These are phyloP conservation scores for Fagopyrum homotropicum DNA, from an alignment of 148 eudicot species.

Conservation along the genomic window DNA sequence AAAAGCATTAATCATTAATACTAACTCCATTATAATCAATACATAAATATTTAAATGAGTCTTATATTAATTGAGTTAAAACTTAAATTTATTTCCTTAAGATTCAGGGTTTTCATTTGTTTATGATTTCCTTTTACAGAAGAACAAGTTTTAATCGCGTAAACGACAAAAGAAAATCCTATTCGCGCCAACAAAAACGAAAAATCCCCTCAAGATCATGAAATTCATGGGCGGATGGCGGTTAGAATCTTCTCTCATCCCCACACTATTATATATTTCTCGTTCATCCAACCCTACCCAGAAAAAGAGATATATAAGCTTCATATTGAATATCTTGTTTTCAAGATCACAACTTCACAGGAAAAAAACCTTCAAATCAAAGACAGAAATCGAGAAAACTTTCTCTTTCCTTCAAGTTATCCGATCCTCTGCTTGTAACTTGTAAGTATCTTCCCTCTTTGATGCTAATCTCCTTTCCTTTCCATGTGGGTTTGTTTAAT, in stretches of 20 bases:
- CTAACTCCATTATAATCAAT: neutral
- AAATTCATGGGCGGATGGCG: slow-evolving; percentile 4
- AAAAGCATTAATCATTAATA: neutral
- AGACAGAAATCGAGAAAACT: neutral
- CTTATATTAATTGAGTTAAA: too few species aligned
- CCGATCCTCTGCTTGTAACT: slow-evolving; percentile 10
- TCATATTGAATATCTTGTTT: neutral
- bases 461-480: neutral
- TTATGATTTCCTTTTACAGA: neutral
- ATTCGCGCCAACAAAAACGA: slow-evolving; percentile 10
- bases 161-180: slow-evolving; percentile 8
- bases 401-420: slow-evolving; percentile 12
- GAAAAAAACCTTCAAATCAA: neutral
- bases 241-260: slow-evolving; percentile 2
- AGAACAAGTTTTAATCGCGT: neutral
- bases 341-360: slow-evolving; percentile 3
- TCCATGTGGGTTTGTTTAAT: slow-evolving; percentile 5
- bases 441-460: slow-evolving; percentile 4
- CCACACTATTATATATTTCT: neutral
- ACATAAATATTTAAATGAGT: too few species aligned
- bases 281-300: neutral
- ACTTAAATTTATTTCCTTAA: neutral
- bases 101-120: neutral
- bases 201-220: neutral
- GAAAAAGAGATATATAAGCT: neutral